Percentiles rank a stretch among this genome's conserved stretches.
Evolutionary conservation across 352 stramenopile species (phyloP).

Genomic region (Chrysophaeum taylorii): DNA sequence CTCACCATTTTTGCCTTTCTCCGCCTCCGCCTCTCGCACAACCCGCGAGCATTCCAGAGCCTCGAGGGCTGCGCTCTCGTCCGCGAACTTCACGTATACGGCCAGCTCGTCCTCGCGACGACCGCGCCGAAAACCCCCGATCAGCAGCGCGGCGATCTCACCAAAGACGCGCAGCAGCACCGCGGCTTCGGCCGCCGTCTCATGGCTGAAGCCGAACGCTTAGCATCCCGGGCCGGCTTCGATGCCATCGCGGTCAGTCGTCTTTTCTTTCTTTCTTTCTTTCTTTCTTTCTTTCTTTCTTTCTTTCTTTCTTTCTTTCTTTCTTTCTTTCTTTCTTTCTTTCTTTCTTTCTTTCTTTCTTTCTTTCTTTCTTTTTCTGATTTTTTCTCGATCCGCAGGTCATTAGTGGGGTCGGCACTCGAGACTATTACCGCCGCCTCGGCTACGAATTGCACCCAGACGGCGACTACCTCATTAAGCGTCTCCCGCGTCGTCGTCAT

Average conservation of each 20-base stretch:
- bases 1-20: slow-evolving; percentile 78
- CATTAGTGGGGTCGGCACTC: slow-evolving; percentile 73
- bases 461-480: slow-evolving; percentile 70
- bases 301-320: slow-evolving; percentile 63
- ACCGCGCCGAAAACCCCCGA: slow-evolving; percentile 29
- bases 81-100: slow-evolving; percentile 76
- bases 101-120: slow-evolving; percentile 54
- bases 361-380: slow-evolving; percentile 56
- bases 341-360: too few relatives aligned
- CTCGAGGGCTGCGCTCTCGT: slow-evolving; percentile 64
- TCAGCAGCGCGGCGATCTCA: slow-evolving; percentile 25
- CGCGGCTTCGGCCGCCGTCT: slow-evolving; percentile 53
- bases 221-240: slow-evolving; percentile 14
- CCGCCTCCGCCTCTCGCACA: slow-evolving; percentile 60
- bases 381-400: slow-evolving; percentile 67
- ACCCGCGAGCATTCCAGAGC: slow-evolving; percentile 52
- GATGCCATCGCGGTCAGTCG: slow-evolving; percentile 13
- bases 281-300: slow-evolving; percentile 33
- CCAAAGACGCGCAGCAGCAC: slow-evolving; percentile 59
- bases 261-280: slow-evolving; percentile 13
- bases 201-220: slow-evolving; percentile 21
- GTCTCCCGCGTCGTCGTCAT: too few relatives aligned
- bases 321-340: too few relatives aligned
- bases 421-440: slow-evolving; percentile 74
- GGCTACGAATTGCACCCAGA: slow-evolving; percentile 70